These are phyloP conservation scores for Vanilla planifolia DNA, from an alignment of 106 monocot species.

Conservation along the genomic window DNA sequence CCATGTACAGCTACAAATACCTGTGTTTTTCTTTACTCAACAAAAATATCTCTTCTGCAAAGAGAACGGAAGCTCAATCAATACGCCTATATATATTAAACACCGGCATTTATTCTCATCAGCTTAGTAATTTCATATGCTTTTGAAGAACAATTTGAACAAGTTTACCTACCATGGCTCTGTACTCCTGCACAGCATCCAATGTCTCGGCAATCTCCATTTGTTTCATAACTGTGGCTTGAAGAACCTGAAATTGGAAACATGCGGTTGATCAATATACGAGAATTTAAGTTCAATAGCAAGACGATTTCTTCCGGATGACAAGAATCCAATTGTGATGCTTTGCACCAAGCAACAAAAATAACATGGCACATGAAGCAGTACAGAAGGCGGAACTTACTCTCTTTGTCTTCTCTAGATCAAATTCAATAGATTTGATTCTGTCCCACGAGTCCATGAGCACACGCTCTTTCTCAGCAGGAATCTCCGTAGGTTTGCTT, in stretches of 20 bases:
- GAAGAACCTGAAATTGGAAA: constrained; percentile 34
- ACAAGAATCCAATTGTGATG: background rate
- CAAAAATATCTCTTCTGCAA: constrained; percentile 15
- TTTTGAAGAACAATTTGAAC: background rate
- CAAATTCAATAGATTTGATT: background rate
- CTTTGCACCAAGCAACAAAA: too few species aligned
- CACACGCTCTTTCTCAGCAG: constrained; percentile 68
- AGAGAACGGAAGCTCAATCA: background rate
- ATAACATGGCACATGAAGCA: background rate
- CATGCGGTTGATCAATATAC: background rate
- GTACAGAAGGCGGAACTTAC: constrained; percentile 21
- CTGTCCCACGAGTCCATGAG: constrained; percentile 53
- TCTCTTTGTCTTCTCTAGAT: constrained; percentile 44
- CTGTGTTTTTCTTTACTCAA: constrained; percentile 8
- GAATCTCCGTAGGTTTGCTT: constrained; percentile 55
- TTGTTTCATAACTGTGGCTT: constrained; percentile 57
- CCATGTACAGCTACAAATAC: constrained; percentile 1
- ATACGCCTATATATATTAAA: background rate
- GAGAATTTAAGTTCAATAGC: background rate
- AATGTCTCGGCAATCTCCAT: constrained; percentile 58
- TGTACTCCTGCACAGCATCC: constrained; percentile 36
- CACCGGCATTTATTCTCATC: background rate
- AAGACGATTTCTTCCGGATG: background rate
- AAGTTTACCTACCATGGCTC: constrained; percentile 25
- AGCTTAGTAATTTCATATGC: background rate